These are phyloP conservation scores for Polychaeton citri DNA, from an alignment of 2,329 filamentous ascomycete genomes.

Conservation along the genomic window DNA sequence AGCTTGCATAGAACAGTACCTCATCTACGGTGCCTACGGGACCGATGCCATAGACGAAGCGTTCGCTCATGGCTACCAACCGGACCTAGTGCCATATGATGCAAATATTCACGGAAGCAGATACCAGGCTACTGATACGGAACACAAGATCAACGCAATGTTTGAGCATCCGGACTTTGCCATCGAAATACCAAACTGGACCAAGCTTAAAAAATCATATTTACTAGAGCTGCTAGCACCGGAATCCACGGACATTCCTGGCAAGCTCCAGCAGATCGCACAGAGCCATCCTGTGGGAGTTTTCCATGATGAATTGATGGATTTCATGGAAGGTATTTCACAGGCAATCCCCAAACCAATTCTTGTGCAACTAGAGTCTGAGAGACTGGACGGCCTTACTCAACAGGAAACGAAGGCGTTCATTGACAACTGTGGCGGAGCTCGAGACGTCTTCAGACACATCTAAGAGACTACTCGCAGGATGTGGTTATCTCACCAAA, in stretches of 20 bases:
- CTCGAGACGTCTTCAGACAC: no score
- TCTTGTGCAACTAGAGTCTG: conserved; percentile 39
- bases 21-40: conserved; percentile 24
- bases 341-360: conserved; percentile 32
- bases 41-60: conserved; percentile 27
- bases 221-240: conserved; percentile 14
- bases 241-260: conserved; percentile 7
- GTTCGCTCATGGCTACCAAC: conserved; percentile 31
- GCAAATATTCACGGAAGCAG: conserved; percentile 9
- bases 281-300: conserved; percentile 18
- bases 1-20: conserved; percentile 35
- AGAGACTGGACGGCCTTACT: conserved; percentile 27
- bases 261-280: conserved; percentile 18
- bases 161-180: conserved; percentile 22
- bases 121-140: conserved; percentile 13
- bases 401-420: conserved; percentile 24
- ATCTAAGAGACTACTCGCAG: no score
- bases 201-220: conserved; percentile 20
- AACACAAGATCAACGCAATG: conserved; percentile 18
- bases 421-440: conserved; percentile 14
- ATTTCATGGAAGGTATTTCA: conserved; percentile 31
- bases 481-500: no score
- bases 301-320: conserved; percentile 28
- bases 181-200: conserved; percentile 24
- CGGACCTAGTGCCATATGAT: neutral